Percentiles rank a stretch among this genome's conserved stretches.
These are phyloP conservation scores for Chrysosphaeria jannelii DNA, from an alignment of 2,329 filamentous ascomycete species.

Conservation along the genomic window DNA sequence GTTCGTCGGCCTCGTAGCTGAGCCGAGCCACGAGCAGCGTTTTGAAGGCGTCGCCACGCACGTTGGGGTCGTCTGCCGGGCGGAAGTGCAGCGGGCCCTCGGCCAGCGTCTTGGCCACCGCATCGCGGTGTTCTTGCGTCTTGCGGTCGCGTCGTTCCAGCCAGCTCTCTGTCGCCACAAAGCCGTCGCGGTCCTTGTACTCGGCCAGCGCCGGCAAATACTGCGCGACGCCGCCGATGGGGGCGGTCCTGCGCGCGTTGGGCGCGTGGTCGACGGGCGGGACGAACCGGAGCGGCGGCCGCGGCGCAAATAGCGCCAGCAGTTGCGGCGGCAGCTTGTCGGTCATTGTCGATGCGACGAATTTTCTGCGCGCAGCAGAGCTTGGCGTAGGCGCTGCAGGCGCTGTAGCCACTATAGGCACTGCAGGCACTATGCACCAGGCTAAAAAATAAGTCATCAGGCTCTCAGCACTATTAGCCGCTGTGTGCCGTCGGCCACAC, in stretches of 20 bases:
- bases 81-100: constrained; percentile 40
- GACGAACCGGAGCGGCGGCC: constrained; percentile 72
- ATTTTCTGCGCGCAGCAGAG: too few species aligned
- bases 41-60: constrained; percentile 80
- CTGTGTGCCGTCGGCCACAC: background rate
- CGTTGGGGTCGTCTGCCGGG: constrained; percentile 58
- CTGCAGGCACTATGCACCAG: too few species aligned
- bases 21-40: constrained; percentile 79
- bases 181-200: constrained; percentile 50
- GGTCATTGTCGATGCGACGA: constrained; percentile 58
- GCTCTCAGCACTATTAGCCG: background rate
- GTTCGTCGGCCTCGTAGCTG: constrained; percentile 64
- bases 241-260: constrained; percentile 47
- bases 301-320: constrained; percentile 78
- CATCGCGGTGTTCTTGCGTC: constrained; percentile 48
- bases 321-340: constrained; percentile 87
- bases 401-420: background rate
- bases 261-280: constrained; percentile 57
- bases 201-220: constrained; percentile 45
- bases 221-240: constrained; percentile 41
- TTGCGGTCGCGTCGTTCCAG: constrained; percentile 61
- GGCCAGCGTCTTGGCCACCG: constrained; percentile 28
- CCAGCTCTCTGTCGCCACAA: constrained; percentile 73
- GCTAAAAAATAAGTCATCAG: constrained; percentile 1
- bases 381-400: too few species aligned